Evolutionary conservation across 768 basidiomycete genomes (phyloP).

Genomic region (Lactifluus hygrophoroides): DNA sequence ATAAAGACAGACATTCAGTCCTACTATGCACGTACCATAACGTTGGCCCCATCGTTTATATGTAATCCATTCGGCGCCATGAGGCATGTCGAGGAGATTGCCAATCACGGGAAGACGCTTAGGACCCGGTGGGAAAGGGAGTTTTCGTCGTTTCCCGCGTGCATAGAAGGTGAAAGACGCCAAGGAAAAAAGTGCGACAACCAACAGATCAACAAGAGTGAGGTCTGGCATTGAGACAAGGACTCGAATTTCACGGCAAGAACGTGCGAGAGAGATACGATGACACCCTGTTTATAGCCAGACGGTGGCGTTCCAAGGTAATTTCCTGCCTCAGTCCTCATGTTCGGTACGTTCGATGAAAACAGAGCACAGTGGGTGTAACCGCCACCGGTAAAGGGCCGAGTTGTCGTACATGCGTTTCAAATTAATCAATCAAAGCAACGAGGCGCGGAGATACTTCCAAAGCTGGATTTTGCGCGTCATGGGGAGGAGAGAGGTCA

Average conservation of each 20-base stretch:
- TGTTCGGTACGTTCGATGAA: not conserved
- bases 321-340: not conserved
- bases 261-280: not conserved
- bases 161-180: not conserved
- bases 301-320: not conserved
- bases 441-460: not conserved
- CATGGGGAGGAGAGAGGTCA: not conserved
- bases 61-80: slow-evolving; percentile 15
- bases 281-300: not conserved
- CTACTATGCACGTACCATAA: slow-evolving; percentile 9
- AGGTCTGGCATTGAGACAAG: not conserved
- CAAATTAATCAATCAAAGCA: not conserved
- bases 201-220: not conserved
- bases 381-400: not conserved
- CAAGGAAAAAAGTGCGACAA: not conserved
- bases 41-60: slow-evolving; percentile 16
- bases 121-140: slow-evolving; percentile 12
- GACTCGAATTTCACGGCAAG: not conserved
- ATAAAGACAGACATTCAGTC: not conserved
- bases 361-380: not conserved
- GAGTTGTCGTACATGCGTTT: not conserved
- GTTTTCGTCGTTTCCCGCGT: not conserved
- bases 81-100: slow-evolving; percentile 20
- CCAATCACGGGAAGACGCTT: slow-evolving; percentile 19
- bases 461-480: not conserved